Percentiles rank a stretch among this genome's conserved stretches.
Conservation (phyloP, 768 basidiomycete genomes). For the Pulveroboletus sp. region DNA sequence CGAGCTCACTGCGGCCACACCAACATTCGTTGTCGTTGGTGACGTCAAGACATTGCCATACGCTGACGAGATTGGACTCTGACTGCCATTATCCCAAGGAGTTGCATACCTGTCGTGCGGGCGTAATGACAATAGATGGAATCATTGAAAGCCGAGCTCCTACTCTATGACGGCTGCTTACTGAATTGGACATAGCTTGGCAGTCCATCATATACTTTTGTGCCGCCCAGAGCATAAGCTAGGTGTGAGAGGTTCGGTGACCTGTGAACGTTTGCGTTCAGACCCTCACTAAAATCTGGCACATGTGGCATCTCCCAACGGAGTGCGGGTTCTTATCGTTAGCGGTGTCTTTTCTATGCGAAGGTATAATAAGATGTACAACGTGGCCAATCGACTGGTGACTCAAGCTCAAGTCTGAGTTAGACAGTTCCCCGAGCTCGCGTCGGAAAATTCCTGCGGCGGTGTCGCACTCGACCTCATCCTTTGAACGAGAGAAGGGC, state of each 20-base stretch:
- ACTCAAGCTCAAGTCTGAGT: too few species aligned
- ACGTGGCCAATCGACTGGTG: too few species aligned
- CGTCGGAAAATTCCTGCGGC: not conserved
- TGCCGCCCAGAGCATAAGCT: too few species aligned
- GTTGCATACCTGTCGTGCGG: conserved; percentile 8
- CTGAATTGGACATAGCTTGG: not conserved
- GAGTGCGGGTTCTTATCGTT: too few species aligned
- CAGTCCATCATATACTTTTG: not conserved
- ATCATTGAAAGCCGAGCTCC: not conserved
- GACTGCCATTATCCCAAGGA: conserved; percentile 18
- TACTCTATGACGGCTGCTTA: not conserved
- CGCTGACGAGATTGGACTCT: conserved; percentile 80
- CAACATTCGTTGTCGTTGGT: conserved; percentile 85
- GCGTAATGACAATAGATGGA: conserved; percentile 20
- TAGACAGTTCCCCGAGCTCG: too few species aligned
- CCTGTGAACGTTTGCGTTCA: too few species aligned
- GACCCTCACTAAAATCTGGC: too few species aligned
- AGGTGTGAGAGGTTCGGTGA: too few species aligned
- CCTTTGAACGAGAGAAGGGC: too few species aligned
- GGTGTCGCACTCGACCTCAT: not conserved
- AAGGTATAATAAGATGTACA: too few species aligned
- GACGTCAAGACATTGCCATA: conserved; percentile 73
- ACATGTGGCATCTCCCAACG: too few species aligned
- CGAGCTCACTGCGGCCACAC: conserved; percentile 65
- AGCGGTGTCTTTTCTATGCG: too few species aligned